A percentile compares a stretch with the other conserved stretches of the same genome.
Conservation (phyloP, 345 rosid genomes). For the Melaleuca quinquenervia region DNA sequence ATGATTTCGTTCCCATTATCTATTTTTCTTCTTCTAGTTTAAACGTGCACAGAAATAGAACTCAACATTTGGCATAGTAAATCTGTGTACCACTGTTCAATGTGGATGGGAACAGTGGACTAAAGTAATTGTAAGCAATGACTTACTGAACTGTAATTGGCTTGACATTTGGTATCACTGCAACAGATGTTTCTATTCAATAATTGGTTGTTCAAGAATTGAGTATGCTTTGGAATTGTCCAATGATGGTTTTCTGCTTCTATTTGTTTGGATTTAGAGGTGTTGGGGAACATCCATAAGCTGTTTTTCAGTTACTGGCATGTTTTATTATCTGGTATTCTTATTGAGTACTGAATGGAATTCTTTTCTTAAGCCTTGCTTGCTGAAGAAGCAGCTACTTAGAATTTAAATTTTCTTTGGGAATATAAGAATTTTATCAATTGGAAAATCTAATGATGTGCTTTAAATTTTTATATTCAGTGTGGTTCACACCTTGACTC, state of each 20-base stretch:
- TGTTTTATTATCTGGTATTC: not conserved
- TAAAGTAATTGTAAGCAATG: not conserved
- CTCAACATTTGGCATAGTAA: not conserved
- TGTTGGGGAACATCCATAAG: not conserved
- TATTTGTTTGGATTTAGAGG: not conserved
- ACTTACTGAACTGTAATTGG: not conserved
- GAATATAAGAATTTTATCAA: not conserved
- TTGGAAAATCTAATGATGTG: not conserved
- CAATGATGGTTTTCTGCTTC: not conserved
- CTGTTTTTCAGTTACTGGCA: not conserved
- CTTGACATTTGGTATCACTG: not conserved
- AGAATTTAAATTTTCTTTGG: not conserved
- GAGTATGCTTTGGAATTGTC: not conserved
- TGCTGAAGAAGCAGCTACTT: not conserved
- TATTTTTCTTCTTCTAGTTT: not conserved
- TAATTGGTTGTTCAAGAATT: not conserved
- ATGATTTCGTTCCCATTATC: not conserved
- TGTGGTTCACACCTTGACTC: constrained; percentile 77
- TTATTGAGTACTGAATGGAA: not conserved
- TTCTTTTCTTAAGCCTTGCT: not conserved
- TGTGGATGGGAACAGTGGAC: not conserved
- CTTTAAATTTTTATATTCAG: constrained; percentile 32
- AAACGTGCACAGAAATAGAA: not conserved
- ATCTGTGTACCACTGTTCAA: not conserved
- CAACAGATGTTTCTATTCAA: not conserved